Base-by-base conservation (phyloP, 495 filamentous ascomycete species). In the Penicillium subrubescens region DNA sequence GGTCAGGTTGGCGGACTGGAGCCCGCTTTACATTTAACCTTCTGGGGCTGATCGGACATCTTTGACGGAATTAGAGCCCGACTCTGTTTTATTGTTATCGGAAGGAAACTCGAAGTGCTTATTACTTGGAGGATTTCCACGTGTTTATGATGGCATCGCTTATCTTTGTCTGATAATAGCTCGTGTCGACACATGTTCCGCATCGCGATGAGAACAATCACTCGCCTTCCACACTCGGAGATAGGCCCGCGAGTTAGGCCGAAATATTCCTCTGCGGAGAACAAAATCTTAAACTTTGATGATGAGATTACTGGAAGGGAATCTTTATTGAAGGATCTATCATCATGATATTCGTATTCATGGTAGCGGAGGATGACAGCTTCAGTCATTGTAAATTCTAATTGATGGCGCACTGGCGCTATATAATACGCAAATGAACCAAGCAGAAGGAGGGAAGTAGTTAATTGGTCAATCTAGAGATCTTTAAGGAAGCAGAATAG, bases 321-420 rank as follows among this genome's bases (percentile, higher is more conserved):
- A 33, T 33, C 31, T n/a, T n/a, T n/a, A 33, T 6, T 33, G 0
- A 33, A 3, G 5, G 31, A 33, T 7, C 31, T 33, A 33, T 8
- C 31, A 37, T 37, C 10, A 37, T 37, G 12, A 14, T 15, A 15
- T 15, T 41, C 5, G 14, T 3, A 5, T 14, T 41, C 15, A 41
- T 41, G 12, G 37, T 41, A 2, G 14, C 37, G 8, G 10, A 37
- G 35, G 12, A 17, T 41, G 37, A 17, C 37, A 4, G 35, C 10
- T 41, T 41, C 37, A 14, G 17, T 41, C 37, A 41, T 41, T 41
- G 15, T 12, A 17, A 12, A 17, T 17, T 41, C 61, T 67, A 44
- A 31, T 67, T 14, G 64, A 64, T 11, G 58, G 66, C 3, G 64
- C 61, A 0, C 25, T n/a, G 25, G 25, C 25, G 4, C 25, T 27